Evolutionary conservation across 352 stramenopile genomes (phyloP).

Genomic region (Phytophthora idaei): DNA sequence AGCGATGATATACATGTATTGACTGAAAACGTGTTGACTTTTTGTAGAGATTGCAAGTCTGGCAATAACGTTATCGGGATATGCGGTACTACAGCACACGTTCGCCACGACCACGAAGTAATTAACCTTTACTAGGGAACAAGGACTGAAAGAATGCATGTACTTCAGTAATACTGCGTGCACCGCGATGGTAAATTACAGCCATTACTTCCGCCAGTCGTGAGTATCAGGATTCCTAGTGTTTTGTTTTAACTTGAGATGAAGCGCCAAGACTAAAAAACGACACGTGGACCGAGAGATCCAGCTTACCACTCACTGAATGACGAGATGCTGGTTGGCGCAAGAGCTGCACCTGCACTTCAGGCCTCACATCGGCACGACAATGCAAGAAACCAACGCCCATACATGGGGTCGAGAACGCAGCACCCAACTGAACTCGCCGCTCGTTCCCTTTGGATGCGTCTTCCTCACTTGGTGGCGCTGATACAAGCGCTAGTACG

Average conservation of each 20-base stretch:
- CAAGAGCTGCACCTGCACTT: conserved; percentile 58
- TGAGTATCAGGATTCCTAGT: too few species aligned
- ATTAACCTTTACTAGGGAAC: too few species aligned
- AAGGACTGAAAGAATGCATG: too few species aligned
- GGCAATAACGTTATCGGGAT: too few species aligned
- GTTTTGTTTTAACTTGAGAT: not conserved
- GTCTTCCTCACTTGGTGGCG: not conserved
- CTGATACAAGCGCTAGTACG: conserved; percentile 42
- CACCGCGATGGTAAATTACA: too few species aligned
- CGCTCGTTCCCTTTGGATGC: not conserved
- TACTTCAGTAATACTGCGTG: too few species aligned
- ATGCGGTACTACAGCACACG: too few species aligned
- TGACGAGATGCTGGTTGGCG: conserved; percentile 27
- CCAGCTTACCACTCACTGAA: not conserved
- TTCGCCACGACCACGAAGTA: too few species aligned
- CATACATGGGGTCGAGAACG: conserved; percentile 76
- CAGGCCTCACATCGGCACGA: conserved; percentile 6
- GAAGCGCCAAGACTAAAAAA: conserved; percentile 17
- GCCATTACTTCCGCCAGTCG: too few species aligned
- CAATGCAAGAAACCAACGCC: conserved; percentile 58
- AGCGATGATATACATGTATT: not conserved
- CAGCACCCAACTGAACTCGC: conserved; percentile 53
- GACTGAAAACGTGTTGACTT: too few species aligned
- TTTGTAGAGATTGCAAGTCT: too few species aligned
- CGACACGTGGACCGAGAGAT: conserved; percentile 39